These are phyloP conservation scores for Trichosanthes truncata DNA, from an alignment of 306 rosid species.

Conservation along the genomic window DNA sequence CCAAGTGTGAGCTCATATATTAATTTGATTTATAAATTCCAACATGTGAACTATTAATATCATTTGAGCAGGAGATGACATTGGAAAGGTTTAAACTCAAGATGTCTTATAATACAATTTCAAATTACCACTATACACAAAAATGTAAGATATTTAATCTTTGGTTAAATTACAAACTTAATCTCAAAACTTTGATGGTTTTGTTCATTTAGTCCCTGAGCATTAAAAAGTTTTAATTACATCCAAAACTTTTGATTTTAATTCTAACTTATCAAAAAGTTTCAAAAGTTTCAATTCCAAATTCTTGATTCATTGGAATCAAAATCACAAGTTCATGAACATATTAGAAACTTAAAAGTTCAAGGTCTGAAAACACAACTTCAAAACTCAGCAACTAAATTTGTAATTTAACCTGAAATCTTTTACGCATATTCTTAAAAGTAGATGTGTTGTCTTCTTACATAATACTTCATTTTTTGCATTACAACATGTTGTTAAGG, in stretches of 20 bases:
- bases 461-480: neutral
- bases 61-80: too few species aligned
- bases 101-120: too few species aligned
- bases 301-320: too few species aligned
- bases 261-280: too few species aligned
- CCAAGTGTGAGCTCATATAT: neutral
- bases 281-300: neutral
- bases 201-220: too few species aligned
- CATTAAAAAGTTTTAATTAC: too few species aligned
- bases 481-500: neutral
- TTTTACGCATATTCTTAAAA: neutral
- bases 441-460: neutral
- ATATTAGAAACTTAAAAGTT: neutral
- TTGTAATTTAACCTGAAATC: neutral
- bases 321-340: neutral
- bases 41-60: neutral
- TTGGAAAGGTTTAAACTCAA: neutral
- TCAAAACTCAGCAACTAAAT: neutral
- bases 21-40: neutral
- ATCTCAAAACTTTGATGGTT: too few species aligned
- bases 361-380: neutral
- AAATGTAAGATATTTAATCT: too few species aligned
- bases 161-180: too few species aligned
- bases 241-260: too few species aligned
- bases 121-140: too few species aligned